Base-by-base conservation (phyloP, 257 asterid species). In the Nicotiana tabacum region DNA sequence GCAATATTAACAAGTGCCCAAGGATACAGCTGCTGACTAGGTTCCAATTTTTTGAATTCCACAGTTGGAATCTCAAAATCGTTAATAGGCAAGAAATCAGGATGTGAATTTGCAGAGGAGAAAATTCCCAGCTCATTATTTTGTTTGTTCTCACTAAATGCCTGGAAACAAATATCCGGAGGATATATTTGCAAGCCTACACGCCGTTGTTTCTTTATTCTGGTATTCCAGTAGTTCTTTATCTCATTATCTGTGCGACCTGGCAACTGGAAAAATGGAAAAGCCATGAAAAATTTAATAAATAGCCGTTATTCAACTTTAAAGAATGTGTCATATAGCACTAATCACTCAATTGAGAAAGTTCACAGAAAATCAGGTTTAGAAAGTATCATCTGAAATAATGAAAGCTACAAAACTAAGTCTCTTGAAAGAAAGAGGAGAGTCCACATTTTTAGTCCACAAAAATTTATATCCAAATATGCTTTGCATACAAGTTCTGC, bases 241-340 rank as follows among this genome's bases (percentile, higher is more conserved):
- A 94, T 93, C 91, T 94, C 98, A 60, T 95, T 95, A 86, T 93
- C 97, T n/a, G 98, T 93, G 80, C 97, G 97, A 46, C 98, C 97
- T 66, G 98, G 98, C 91, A 95, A 88, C 98, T 95, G 88, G 81
- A 77, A 67, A 68, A 27, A 30, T 57, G 87, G 5, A 84, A 39
- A 13, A 81, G 57, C 67, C 72, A 70, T n/a, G 77, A 53, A 39
- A 81, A 65, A 76, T 21, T 61, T 55, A 46, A 84, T 62, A 72
- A 81, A 66, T 82, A 82, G 77, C 57, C 33, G 21, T 10, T 39
- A n/a, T n/a, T 65, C 69, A 43, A 88, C 24, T 46, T 77, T 35
- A 13, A 35, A 78, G 15, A 72, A 27, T 37, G 61, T 60, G 76
- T 76, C 62, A 77, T 82, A 33, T 78, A 32, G 77, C 85, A 55